Base-by-base conservation (phyloP, 2,329 filamentous ascomycete species). In the Pseudocercospora fuligena region DNA sequence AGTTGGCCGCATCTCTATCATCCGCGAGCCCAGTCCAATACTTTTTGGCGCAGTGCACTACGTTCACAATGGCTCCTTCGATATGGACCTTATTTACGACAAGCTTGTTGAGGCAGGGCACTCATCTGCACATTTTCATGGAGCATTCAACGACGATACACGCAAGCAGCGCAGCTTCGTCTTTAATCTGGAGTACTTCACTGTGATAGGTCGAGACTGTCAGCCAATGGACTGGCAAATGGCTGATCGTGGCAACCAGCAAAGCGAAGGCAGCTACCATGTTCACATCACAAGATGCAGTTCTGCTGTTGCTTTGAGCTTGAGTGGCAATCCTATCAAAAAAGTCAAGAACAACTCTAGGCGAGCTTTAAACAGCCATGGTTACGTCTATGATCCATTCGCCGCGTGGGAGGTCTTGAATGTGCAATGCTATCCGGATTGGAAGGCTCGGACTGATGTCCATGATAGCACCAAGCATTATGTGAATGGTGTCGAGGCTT, bases 161-260 rank as follows among this genome's bases (percentile, higher is more conserved):
- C 78, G 84, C 7, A 83, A 83, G 12, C 87, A 87, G 70, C 80
- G 84, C 6, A 85, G 84, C 7, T 88, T 89, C 74, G 84, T 88
- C 69, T 89, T 90, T 73, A 85, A 83, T 49, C 89, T 90, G 74
- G 88, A 89, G 70, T 90, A 89, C 73, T 89, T 88, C 72, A 89
- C 87, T 5, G 81, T 89, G 6, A 83, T 89, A 12, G 85, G 83
- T 1, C 81, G 85, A 4, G 83, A 82, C 3, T 83, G 87, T 47
- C 80, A 82, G 33, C 87, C 88, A 0, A 85, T 87, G 72, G 80
- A 85, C 5, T 90, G 87, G 87, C 88, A 90, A 72, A 78, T 81
- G 21, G 83, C 84, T 43, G 87, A 89, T n/a, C 49, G 49, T 14
- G 31, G 31, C 31, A 57, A 33, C 11, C 69, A 81, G 80, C 51